Evolutionary conservation across 2,329 filamentous ascomycete genomes (phyloP), one percentile per base, ranked within the genome.

Genomic region (Colletotrichum sp.): DNA sequence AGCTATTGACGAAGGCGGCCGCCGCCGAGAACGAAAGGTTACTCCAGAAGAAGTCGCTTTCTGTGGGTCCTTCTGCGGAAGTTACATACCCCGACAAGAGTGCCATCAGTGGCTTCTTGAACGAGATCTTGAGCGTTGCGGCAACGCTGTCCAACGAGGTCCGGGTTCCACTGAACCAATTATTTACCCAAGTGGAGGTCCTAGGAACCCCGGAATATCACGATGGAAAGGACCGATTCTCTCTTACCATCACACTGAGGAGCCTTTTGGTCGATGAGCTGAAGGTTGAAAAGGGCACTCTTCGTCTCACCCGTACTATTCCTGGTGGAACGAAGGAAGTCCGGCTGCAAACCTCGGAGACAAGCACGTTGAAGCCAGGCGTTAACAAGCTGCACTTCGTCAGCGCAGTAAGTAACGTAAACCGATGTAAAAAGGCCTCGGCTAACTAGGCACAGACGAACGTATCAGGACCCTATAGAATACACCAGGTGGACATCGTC

Each of bases 221-320:
- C 66, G 89, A 93, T 1, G 89, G 92, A 24, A 91, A 90, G 78
- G 96, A 99, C 82, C 93, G 94, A 16, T 96, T 98, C 78, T 90
- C 92, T 10, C 82, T 98, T 21, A 87, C 89, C 3, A 82, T 99
- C 4, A 90, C 89, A 24, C 85, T 98, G 59, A 87, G 90, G 66
- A 96, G 95, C 83, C 84, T 98, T 3, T 86, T 98, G 3, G 91
- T 92, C 1, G 94, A 96, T 61, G 88, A 92, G 2, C 86, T 98
- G 10, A 88, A 90, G 12, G 84, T 97, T 3, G 91, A 95, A 0
- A 82, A 86, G 21, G 91, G 86, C 30, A 81, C 76, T 30, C 76
- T 88, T 9, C 83, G 80, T 7, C 78, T 87, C 6, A 79, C 66
- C 7, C 28, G 71, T 13, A 71, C 36, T 1, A 71, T 68, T 10